Conservation (phyloP, 116 monocot genomes). For the Papilionanthe hybrid region DNA sequence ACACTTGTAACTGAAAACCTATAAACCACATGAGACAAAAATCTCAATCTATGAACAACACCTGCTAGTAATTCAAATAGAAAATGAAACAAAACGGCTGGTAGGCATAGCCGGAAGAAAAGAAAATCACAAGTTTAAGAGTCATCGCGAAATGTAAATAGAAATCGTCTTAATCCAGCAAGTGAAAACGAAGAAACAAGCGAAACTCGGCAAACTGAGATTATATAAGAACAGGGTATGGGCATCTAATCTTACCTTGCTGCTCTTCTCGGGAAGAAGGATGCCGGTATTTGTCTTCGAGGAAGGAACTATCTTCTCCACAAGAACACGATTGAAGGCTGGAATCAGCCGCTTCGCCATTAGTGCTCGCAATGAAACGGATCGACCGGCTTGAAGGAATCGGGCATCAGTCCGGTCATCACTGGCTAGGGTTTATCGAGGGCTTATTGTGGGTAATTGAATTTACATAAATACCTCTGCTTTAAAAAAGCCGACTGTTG, state of each 20-base stretch:
- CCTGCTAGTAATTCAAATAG: neutral
- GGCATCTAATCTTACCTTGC: constrained; percentile 14
- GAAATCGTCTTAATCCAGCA: neutral
- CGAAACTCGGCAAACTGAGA: neutral
- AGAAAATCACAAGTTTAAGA: neutral
- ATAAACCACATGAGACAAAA: neutral
- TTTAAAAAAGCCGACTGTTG: too few relatives aligned
- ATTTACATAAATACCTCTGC: neutral
- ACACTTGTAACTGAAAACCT: too few relatives aligned
- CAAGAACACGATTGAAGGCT: constrained; percentile 22
- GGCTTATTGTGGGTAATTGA: neutral
- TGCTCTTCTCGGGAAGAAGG: constrained; percentile 25
- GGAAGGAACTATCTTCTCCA: constrained; percentile 33
- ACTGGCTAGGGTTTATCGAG: constrained; percentile 3
- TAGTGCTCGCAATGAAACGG: neutral
- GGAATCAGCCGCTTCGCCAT: constrained; percentile 30
- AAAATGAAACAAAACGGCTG: neutral
- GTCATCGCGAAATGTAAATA: neutral
- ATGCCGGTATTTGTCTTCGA: constrained; percentile 22
- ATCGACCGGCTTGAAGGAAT: neutral
- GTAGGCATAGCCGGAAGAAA: neutral
- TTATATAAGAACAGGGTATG: neutral
- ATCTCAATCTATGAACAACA: neutral
- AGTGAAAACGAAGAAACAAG: neutral
- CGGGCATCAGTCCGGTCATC: neutral